These are phyloP conservation scores for Lojkania enalia DNA, from an alignment of 2,329 filamentous ascomycete species.

Conservation along the genomic window DNA sequence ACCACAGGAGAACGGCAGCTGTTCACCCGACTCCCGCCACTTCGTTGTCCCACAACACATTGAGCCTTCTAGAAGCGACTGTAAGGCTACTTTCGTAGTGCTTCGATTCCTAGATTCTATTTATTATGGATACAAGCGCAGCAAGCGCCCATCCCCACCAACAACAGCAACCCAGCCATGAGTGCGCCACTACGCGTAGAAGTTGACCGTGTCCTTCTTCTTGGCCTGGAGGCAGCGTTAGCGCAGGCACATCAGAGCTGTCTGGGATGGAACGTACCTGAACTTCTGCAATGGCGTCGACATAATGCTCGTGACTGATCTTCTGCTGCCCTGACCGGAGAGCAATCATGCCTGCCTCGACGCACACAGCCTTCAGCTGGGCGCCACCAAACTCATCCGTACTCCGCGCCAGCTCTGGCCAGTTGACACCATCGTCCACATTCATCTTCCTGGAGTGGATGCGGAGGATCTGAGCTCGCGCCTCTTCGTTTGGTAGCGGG, in stretches of 20 bases:
- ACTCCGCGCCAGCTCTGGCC: slow-evolving; percentile 90
- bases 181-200: slow-evolving; percentile 41
- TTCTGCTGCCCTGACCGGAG: slow-evolving; percentile 92
- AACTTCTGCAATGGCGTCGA: slow-evolving; percentile 96
- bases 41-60: too few relatives aligned
- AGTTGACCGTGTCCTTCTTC: slow-evolving; percentile 78
- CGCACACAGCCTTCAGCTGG: slow-evolving; percentile 96
- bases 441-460: slow-evolving; percentile 99
- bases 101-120: slow-evolving; percentile 29
- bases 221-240: slow-evolving; percentile 54
- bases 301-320: slow-evolving; percentile 97
- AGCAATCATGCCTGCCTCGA: slow-evolving; percentile 99
- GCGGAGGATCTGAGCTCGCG: slow-evolving; percentile 92
- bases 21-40: too few relatives aligned
- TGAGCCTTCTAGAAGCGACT: too few relatives aligned
- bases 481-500: slow-evolving; percentile 95
- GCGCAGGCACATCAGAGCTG: not conserved
- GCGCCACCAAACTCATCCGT: slow-evolving; percentile 98
- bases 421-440: slow-evolving; percentile 90
- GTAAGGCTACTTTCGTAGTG: too few relatives aligned
- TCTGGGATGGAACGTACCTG: slow-evolving; percentile 53
- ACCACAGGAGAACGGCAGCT: too few relatives aligned
- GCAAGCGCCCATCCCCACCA: slow-evolving; percentile 18
- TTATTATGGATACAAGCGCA: slow-evolving; percentile 38
- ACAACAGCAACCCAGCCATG: slow-evolving; percentile 10